Evolutionary conservation across 176 grass and related monocot species (phyloP), one percentile per base, ranked within the genome.

Genomic region (Alopecurus myosuroides): DNA sequence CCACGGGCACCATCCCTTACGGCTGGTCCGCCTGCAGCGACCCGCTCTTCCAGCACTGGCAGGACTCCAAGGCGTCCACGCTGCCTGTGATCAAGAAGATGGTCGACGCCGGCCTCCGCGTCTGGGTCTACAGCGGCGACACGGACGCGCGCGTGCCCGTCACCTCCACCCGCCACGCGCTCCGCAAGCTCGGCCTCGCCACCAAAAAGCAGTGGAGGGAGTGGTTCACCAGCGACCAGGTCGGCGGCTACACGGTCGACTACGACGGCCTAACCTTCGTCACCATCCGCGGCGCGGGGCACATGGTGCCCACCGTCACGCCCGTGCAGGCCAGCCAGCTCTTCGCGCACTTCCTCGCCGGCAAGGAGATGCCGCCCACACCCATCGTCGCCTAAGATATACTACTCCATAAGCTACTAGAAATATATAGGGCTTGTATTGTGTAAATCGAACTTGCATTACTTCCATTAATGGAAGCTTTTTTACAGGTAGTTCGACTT

Each of bases 181-280:
- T 97, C 66, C 39, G 57, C 15, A 97, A 97, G 83, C 87, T 97
- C 25, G 75, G 63, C 0, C 88, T 93, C 1, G 40, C 35, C 55
- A 91, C 85, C 6, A 35, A 88, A 4, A 88, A 84, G 82, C 17
- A 41, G 62, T 97, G 94, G 94, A 72, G 74, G 18, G 77, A 86
- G 55, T 97, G 94, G 94, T 97, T 94, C 85, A 82, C 88, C 11
- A 77, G 75, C 55, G 63, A 94, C 70, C 96, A 98, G 96, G 96
- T 98, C 11, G 93, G 96, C 14, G 96, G 96, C 22, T 98, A 85
- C 91, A 92, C 86, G 28, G 67, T 90, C 14, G 39, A 84, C 28
- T 98, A 88, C 76, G 84, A 95, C 1, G 96, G 96, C 3, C 85
- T 95, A 28, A 95, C 93, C 29, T 93, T 95, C 36, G 96, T 94